Evolutionary conservation across 2,329 filamentous ascomycete genomes (phyloP).

Genomic region (Penicillium sp.): DNA sequence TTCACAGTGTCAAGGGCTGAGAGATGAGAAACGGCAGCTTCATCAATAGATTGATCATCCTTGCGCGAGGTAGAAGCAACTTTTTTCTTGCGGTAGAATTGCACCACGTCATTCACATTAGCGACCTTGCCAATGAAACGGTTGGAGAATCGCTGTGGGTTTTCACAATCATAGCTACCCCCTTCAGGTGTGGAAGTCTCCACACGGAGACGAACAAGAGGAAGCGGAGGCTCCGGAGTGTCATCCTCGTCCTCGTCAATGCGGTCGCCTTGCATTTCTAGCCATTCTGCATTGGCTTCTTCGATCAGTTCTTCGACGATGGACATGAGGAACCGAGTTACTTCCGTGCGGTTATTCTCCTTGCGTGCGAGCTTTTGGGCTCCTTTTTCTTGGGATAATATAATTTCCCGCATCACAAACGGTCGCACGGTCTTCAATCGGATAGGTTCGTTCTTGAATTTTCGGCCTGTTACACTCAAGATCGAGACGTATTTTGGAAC

Average conservation of each 20-base stretch:
- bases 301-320: slow-evolving; percentile 81
- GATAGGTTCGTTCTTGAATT: slow-evolving; percentile 71
- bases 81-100: slow-evolving; percentile 86
- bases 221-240: slow-evolving; percentile 56
- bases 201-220: slow-evolving; percentile 79
- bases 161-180: slow-evolving; percentile 80
- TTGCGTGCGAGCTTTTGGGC: slow-evolving; percentile 71
- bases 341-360: slow-evolving; percentile 70
- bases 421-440: slow-evolving; percentile 81
- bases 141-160: slow-evolving; percentile 91
- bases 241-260: slow-evolving; percentile 51
- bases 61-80: slow-evolving; percentile 41
- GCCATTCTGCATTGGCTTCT: slow-evolving; percentile 73
- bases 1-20: slow-evolving; percentile 64
- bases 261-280: slow-evolving; percentile 56
- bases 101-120: slow-evolving; percentile 86
- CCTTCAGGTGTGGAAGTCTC: slow-evolving; percentile 81
- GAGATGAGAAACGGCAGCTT: slow-evolving; percentile 53
- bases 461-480: slow-evolving; percentile 69
- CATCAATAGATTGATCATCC: slow-evolving; percentile 52
- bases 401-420: slow-evolving; percentile 76
- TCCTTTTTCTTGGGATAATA: slow-evolving; percentile 63
- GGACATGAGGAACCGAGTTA: slow-evolving; percentile 66
- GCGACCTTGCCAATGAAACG: slow-evolving; percentile 83
- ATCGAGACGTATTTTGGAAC: slow-evolving; percentile 85